A percentile compares a stretch with the other conserved stretches of the same genome.
Conservation (phyloP, 768 basidiomycete genomes). For the Trametes maxima region DNA sequence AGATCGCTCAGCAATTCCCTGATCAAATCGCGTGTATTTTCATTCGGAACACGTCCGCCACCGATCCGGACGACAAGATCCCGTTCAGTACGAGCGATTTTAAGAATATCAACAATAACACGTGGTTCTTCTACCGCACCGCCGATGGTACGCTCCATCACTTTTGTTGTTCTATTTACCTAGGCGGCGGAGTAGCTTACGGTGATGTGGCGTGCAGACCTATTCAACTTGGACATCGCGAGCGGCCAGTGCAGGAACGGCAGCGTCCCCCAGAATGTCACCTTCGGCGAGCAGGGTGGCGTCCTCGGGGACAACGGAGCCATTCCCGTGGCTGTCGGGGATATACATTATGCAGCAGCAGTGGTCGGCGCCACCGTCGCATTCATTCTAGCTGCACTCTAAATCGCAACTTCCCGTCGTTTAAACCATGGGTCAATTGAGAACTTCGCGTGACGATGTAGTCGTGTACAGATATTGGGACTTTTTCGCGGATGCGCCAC, state of each 20-base stretch:
- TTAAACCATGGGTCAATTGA: neutral
- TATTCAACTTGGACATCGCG: constrained; percentile 26
- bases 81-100: constrained; percentile 38
- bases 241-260: constrained; percentile 27
- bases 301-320: constrained; percentile 19
- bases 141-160: constrained; percentile 23
- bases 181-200: neutral
- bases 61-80: constrained; percentile 35
- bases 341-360: constrained; percentile 10
- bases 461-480: too few relatives aligned
- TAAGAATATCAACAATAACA: constrained; percentile 33
- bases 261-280: constrained; percentile 27
- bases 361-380: constrained; percentile 4
- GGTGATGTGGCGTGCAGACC: constrained; percentile 3
- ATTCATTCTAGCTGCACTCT: constrained; percentile 1
- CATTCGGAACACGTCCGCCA: constrained; percentile 38
- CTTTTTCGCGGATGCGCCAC: too few relatives aligned
- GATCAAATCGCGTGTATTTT: constrained; percentile 35
- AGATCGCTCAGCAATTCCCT: constrained; percentile 30
- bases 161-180: neutral
- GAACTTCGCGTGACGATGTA: neutral
- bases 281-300: constrained; percentile 30
- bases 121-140: constrained; percentile 33
- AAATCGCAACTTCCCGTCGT: neutral
- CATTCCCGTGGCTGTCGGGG: neutral